A percentile compares a stretch with the other conserved stretches of the same genome.
These are phyloP conservation scores for Kuraishia ogatae DNA, from an alignment of 805 yeast species.

Conservation along the genomic window DNA sequence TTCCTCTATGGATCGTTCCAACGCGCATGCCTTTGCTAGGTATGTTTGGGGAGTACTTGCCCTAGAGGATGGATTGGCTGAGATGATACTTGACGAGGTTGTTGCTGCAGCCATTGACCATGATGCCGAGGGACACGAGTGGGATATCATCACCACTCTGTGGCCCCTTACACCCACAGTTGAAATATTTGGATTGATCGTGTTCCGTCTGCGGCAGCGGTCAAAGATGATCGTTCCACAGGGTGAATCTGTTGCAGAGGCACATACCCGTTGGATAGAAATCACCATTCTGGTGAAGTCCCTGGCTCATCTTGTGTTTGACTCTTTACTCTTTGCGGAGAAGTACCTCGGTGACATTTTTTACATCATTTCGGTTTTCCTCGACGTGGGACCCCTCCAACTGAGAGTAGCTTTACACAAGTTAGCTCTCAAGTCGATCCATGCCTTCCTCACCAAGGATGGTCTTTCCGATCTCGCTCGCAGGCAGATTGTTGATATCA, in stretches of 20 bases:
- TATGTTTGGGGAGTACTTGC: constrained; percentile 63
- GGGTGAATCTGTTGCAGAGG: constrained; percentile 34
- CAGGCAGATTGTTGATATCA: constrained; percentile 35
- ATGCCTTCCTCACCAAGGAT: constrained; percentile 55
- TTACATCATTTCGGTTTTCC: constrained; percentile 54
- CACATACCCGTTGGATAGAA: constrained; percentile 61
- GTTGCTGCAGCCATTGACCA: constrained; percentile 67
- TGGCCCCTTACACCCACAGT: constrained; percentile 59
- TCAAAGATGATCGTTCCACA: constrained; percentile 41
- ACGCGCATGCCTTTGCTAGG: constrained; percentile 45
- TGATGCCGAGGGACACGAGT: constrained; percentile 65
- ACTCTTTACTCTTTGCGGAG: constrained; percentile 51
- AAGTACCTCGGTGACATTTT: constrained; percentile 65
- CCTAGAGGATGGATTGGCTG: constrained; percentile 48
- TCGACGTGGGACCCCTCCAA: constrained; percentile 41
- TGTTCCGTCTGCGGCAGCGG: constrained; percentile 46
- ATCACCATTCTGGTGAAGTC: constrained; percentile 58
- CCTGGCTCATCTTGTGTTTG: constrained; percentile 60
- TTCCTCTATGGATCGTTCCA: constrained; percentile 38
- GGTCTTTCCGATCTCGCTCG: constrained; percentile 32
- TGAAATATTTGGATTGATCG: constrained; percentile 61
- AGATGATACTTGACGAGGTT: constrained; percentile 61
- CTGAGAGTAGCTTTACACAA: constrained; percentile 56
- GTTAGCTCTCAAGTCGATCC: constrained; percentile 57
- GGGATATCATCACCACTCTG: constrained; percentile 56